phyloP scores from a whole-genome alignment of 768 basidiomycete species.

The Tylopilus vinaceipallidus region DNA sequence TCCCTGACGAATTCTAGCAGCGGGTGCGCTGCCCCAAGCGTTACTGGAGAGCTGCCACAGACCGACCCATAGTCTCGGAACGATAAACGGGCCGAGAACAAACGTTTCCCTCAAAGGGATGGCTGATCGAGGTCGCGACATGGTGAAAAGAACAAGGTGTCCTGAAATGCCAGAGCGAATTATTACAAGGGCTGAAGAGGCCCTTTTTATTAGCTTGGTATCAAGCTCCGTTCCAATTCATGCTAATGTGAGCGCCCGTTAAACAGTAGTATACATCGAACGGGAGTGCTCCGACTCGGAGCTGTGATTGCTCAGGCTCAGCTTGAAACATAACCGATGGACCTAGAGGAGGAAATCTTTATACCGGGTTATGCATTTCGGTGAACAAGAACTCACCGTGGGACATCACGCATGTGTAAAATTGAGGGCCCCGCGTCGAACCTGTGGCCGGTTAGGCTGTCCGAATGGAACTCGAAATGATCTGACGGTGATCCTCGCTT shows the following conservation, averaged over 20 bases:
- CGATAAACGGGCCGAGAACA: constrained; percentile 52
- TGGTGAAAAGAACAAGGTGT: constrained; percentile 13
- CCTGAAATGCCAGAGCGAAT: constrained; percentile 8
- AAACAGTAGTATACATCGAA: not conserved
- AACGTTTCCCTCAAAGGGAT: constrained; percentile 41
- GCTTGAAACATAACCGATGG: constrained; percentile 10
- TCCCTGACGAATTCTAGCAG: constrained; percentile 58
- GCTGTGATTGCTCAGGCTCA: constrained; percentile 2
- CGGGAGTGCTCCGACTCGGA: constrained; percentile 13
- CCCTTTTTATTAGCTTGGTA: constrained; percentile 25
- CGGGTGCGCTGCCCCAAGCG: constrained; percentile 79
- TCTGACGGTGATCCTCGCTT: constrained; percentile 28
- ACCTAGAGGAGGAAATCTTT: constrained; percentile 3
- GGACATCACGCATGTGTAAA: constrained; percentile 12
- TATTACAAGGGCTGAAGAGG: constrained; percentile 4
- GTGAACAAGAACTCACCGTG: constrained; percentile 16
- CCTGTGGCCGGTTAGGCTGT: constrained; percentile 17
- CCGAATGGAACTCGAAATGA: constrained; percentile 14
- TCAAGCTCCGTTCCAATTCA: constrained; percentile 35
- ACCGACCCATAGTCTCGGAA: constrained; percentile 71
- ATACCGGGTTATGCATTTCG: constrained; percentile 8
- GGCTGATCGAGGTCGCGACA: constrained; percentile 19
- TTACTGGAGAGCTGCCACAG: constrained; percentile 87
- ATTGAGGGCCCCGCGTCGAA: constrained; percentile 1
- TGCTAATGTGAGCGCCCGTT: constrained; percentile 3